Percentiles rank a stretch among this genome's conserved stretches.
phyloP scores from a whole-genome alignment of 2,329 filamentous ascomycete species.

The Lecanicillium sp. region DNA sequence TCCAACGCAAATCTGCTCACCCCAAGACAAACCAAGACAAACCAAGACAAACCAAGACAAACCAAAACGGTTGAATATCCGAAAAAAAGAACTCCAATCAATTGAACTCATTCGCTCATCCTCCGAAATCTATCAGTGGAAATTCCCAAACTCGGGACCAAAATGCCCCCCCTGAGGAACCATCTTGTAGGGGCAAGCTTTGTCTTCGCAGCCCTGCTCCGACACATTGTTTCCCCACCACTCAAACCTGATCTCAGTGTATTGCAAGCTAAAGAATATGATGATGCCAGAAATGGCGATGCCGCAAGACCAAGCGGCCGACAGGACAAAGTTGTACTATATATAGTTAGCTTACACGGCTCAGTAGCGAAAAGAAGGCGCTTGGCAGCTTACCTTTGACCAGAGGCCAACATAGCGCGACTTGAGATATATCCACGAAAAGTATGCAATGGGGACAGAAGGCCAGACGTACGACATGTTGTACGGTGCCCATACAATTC shows the following conservation, averaged over 20 bases:
- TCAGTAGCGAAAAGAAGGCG: too few relatives aligned
- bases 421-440: constrained; percentile 45
- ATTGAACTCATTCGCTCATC: not conserved
- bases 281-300: constrained; percentile 43
- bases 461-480: constrained; percentile 45
- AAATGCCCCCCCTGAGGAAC: constrained; percentile 28
- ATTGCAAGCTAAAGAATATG: constrained; percentile 45
- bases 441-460: constrained; percentile 41
- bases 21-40: not conserved
- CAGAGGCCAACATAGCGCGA: constrained; percentile 39
- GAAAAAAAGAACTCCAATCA: not conserved
- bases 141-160: constrained; percentile 30
- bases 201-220: constrained; percentile 32
- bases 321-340: constrained; percentile 45
- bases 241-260: constrained; percentile 29
- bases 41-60: not conserved
- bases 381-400: constrained; percentile 33
- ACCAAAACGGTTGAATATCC: too few relatives aligned
- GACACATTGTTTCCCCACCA: constrained; percentile 43
- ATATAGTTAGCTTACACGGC: constrained; percentile 1
- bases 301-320: constrained; percentile 40
- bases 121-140: constrained; percentile 16
- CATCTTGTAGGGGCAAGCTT: constrained; percentile 27
- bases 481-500: constrained; percentile 38
- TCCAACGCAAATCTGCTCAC: too few relatives aligned